A percentile compares a stretch with the other conserved stretches of the same genome.
phyloP scores from a whole-genome alignment of 1,284 basidiomycete species.

The Ganoderma boninense region DNA sequence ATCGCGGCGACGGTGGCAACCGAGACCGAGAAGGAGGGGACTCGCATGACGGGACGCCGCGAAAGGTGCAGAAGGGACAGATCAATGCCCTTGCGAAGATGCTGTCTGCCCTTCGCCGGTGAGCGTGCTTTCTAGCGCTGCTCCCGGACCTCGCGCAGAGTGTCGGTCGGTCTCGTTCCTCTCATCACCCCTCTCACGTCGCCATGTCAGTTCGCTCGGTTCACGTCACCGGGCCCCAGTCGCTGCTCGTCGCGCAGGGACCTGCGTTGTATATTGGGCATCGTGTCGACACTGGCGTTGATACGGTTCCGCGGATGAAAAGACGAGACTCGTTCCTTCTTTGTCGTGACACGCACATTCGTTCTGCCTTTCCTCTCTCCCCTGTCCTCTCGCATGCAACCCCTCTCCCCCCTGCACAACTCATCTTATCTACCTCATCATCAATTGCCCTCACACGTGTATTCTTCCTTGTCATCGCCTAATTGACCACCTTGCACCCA shows the following conservation, averaged over 20 bases:
- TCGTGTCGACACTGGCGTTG: slow-evolving; percentile 26
- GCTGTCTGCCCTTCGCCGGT: slow-evolving; percentile 79
- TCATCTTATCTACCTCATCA: slow-evolving; percentile 11
- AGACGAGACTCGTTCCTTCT: slow-evolving; percentile 25
- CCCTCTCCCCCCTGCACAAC: slow-evolving; percentile 10
- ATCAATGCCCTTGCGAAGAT: slow-evolving; percentile 86
- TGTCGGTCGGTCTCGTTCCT: slow-evolving; percentile 14
- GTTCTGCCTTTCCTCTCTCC: slow-evolving; percentile 18
- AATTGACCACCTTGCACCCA: slow-evolving; percentile 18
- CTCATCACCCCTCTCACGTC: background rate
- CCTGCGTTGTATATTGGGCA: slow-evolving; percentile 23
- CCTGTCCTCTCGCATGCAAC: slow-evolving; percentile 9
- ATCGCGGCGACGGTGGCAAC: slow-evolving; percentile 38
- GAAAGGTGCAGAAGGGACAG: slow-evolving; percentile 86
- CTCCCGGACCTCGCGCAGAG: slow-evolving; percentile 17
- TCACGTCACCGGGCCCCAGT: slow-evolving; percentile 1
- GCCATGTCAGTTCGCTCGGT: slow-evolving; percentile 12
- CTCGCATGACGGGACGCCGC: slow-evolving; percentile 48
- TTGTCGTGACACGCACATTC: slow-evolving; percentile 33
- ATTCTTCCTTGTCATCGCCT: slow-evolving; percentile 22
- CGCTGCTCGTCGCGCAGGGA: slow-evolving; percentile 24
- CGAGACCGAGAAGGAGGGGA: slow-evolving; percentile 50
- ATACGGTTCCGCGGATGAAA: slow-evolving; percentile 25
- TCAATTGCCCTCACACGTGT: slow-evolving; percentile 18
- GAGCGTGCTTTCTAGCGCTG: slow-evolving; percentile 34